These are phyloP conservation scores for Dendryphion nanum DNA, from an alignment of 2,329 filamentous ascomycete genomes.

Conservation along the genomic window DNA sequence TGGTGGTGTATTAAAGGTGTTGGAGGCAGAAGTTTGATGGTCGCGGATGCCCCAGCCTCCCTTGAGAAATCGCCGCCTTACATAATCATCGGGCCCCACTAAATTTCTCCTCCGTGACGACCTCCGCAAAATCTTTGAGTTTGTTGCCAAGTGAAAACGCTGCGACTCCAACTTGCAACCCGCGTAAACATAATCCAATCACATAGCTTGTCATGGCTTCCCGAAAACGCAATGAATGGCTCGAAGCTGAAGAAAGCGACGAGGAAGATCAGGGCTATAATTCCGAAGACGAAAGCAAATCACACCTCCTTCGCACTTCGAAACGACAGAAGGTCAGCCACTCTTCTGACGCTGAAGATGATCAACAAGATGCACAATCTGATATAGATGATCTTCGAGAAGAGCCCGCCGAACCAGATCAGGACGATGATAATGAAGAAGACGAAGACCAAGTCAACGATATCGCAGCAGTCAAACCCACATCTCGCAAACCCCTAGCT, in stretches of 20 bases:
- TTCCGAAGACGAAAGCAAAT: constrained; percentile 68
- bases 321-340: constrained; percentile 64
- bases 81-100: constrained; percentile 1
- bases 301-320: constrained; percentile 51
- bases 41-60: too few relatives aligned
- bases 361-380: too few relatives aligned
- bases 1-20: background rate
- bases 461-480: background rate
- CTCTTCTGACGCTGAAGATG: constrained; percentile 26
- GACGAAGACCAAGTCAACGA: constrained; percentile 3
- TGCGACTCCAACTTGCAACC: too few relatives aligned
- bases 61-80: constrained; percentile 1
- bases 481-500: constrained; percentile 8
- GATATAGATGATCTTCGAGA: background rate
- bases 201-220: constrained; percentile 55
- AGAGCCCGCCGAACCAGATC: constrained; percentile 8
- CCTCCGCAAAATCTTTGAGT: constrained; percentile 17
- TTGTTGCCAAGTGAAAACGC: background rate
- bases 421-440: constrained; percentile 4
- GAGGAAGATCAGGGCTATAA: constrained; percentile 56
- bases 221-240: constrained; percentile 70
- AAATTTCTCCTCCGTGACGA: constrained; percentile 15
- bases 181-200: too few relatives aligned
- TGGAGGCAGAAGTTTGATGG: background rate
- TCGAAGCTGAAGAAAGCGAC: constrained; percentile 52